A percentile compares a stretch with the other conserved stretches of the same genome.
Evolutionary conservation across 2,329 filamentous ascomycete genomes (phyloP).

Genomic region (Alternaria hordeiaustralica): DNA sequence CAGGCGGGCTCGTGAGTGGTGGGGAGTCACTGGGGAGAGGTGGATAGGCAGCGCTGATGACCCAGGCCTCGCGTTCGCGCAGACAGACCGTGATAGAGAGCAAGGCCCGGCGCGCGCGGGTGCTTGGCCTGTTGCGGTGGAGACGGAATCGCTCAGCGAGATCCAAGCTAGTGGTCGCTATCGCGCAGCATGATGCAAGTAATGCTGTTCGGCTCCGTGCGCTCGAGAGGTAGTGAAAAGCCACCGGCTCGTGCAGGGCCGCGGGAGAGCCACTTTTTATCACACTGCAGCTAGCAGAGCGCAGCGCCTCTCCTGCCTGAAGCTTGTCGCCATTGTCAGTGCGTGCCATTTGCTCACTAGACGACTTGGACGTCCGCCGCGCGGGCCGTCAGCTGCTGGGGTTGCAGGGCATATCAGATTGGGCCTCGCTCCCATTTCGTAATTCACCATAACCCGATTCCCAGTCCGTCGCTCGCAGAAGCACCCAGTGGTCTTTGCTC

Average conservation of each 20-base stretch:
- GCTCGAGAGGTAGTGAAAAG: constrained; percentile 14
- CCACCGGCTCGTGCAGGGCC: constrained; percentile 19
- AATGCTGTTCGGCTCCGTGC: constrained; percentile 23
- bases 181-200: constrained; percentile 32
- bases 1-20: constrained; percentile 31
- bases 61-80: neutral
- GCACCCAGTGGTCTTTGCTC: constrained; percentile 9
- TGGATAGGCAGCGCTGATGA: constrained; percentile 30
- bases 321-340: constrained; percentile 20
- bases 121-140: constrained; percentile 21
- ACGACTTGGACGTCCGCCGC: constrained; percentile 20
- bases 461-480: constrained; percentile 1
- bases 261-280: constrained; percentile 15
- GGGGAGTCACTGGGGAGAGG: constrained; percentile 1
- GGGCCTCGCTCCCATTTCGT: constrained; percentile 19
- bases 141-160: constrained; percentile 29
- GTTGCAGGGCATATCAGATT: constrained; percentile 20
- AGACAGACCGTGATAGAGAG: constrained; percentile 2
- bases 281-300: constrained; percentile 13
- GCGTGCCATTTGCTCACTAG: constrained; percentile 26
- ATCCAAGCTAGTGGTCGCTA: constrained; percentile 31
- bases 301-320: constrained; percentile 2
- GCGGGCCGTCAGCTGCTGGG: constrained; percentile 30
- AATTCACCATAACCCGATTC: constrained; percentile 12
- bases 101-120: constrained; percentile 16